Percentiles rank a stretch among this genome's conserved stretches.
Evolutionary conservation across 768 basidiomycete genomes (phyloP).

Genomic region (Mycena galericulata): DNA sequence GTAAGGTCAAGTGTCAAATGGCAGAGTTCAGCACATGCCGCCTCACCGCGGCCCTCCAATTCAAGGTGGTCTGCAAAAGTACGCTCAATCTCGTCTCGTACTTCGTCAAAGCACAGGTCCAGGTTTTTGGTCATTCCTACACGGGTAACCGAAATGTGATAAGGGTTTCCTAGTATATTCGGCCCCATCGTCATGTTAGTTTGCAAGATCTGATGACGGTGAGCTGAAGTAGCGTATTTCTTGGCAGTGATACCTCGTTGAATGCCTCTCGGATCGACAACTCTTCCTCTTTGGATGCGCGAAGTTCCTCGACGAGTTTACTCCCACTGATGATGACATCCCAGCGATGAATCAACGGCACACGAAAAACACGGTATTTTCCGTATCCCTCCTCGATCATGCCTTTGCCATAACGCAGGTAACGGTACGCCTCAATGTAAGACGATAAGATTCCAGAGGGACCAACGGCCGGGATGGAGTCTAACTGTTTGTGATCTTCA

Average conservation of each 20-base stretch:
- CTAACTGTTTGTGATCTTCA: conserved; percentile 19
- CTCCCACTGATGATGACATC: conserved; percentile 34
- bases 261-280: conserved; percentile 34
- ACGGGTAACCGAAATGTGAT: conserved; percentile 30
- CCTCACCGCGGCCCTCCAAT: conserved; percentile 19
- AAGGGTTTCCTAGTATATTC: conserved; percentile 31
- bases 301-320: conserved; percentile 37
- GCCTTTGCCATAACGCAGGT: conserved; percentile 20
- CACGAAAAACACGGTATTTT: conserved; percentile 31
- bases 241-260: conserved; percentile 21
- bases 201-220: conserved; percentile 22
- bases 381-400: conserved; percentile 27
- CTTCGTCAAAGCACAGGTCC: conserved; percentile 26
- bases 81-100: conserved; percentile 23
- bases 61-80: conserved; percentile 28
- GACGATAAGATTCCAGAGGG: conserved; percentile 29
- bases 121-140: conserved; percentile 32
- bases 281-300: conserved; percentile 36
- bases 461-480: conserved; percentile 28
- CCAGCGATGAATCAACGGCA: conserved; percentile 35
- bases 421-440: conserved; percentile 21
- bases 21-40: background rate
- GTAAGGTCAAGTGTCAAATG: background rate
- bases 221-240: background rate
- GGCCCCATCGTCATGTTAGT: conserved; percentile 31